phyloP scores from a whole-genome alignment of 495 filamentous ascomycete genomes.

The Glonium stellatum region DNA sequence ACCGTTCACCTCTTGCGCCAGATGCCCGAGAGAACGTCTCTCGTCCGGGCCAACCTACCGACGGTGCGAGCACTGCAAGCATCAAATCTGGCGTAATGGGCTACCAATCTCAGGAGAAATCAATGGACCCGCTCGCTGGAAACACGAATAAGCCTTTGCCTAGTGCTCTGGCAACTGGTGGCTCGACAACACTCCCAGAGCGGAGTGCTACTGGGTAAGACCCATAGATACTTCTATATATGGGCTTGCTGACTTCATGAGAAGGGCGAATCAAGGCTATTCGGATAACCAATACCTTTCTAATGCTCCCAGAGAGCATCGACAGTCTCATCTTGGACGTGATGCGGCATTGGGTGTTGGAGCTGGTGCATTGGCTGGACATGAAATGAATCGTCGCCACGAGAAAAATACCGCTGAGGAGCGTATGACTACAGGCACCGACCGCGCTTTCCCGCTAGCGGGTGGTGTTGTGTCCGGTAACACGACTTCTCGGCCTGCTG shows the following conservation, averaged over 20 bases:
- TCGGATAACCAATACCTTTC: neutral
- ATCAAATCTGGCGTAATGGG: slow-evolving; percentile 35
- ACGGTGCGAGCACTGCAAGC: slow-evolving; percentile 27
- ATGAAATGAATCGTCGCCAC: neutral
- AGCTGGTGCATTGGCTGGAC: neutral
- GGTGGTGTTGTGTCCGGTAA: slow-evolving; percentile 4
- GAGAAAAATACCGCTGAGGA: neutral
- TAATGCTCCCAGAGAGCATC: neutral
- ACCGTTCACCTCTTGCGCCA: neutral
- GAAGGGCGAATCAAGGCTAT: neutral
- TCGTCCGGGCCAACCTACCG: neutral
- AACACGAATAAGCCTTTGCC: neutral
- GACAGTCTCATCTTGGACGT: neutral
- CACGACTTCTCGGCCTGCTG: neutral
- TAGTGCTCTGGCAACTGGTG: too few relatives aligned
- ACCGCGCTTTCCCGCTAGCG: slow-evolving; percentile 18
- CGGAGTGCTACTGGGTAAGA: neutral
- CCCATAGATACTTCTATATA: too few relatives aligned
- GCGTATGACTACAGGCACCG: neutral
- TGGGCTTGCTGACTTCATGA: too few relatives aligned
- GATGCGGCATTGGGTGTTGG: neutral
- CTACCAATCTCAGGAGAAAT: slow-evolving; percentile 6
- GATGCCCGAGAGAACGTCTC: neutral
- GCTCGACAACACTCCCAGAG: neutral
- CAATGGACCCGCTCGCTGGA: neutral